Base-by-base conservation (phyloP, 768 basidiomycete species). In the Ramaria sp. region DNA sequence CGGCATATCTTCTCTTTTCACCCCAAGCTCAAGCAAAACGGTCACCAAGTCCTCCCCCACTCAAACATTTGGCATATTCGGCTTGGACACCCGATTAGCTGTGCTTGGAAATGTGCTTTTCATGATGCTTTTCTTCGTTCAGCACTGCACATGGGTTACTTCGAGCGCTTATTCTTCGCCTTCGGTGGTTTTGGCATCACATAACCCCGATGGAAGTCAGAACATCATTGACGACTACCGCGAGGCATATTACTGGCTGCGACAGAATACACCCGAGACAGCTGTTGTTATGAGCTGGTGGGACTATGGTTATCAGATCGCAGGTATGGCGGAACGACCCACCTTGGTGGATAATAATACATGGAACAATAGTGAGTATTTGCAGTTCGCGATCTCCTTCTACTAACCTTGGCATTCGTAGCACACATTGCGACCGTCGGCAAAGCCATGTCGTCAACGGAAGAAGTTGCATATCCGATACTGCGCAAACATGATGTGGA, bases 241-340 rank as follows among this genome's bases (percentile, higher is more conserved):
- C 56, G 96, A 98, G 72, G 96, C 96, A 12, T 98, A 99, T 68
- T 97, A 98, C 65, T 99, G 96, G 96, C 69, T 99, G 47, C 77
- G 96, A 50, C 87, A 94, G 71, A 99, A 98, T 71, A 99, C 96
- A 2, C 77, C 85, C 5, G 74, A 92, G 67, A 84, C 89, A 57
- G 83, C 92, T 5, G 94, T 98, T 30, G 84, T 98, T 24, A 94
- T 95, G 92, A 90, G 87, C 57, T 99, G 96, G 96, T 98, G 96
- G 96, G 96, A 98, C 71, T 99, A 98, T 61, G 96, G 95, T 27
- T 98, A 99, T 66, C 95, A 98, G 69, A 97, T 98, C 64, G 96
- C 96, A 38, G 96, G 96, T 38, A 96, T 98, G 89, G 94, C 96
- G 22, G 93, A 98, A 70, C 74, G 95, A 43, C 84, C 92, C 13